Conservation (phyloP, 176 grass and related monocot species). For the Canna indica region DNA sequence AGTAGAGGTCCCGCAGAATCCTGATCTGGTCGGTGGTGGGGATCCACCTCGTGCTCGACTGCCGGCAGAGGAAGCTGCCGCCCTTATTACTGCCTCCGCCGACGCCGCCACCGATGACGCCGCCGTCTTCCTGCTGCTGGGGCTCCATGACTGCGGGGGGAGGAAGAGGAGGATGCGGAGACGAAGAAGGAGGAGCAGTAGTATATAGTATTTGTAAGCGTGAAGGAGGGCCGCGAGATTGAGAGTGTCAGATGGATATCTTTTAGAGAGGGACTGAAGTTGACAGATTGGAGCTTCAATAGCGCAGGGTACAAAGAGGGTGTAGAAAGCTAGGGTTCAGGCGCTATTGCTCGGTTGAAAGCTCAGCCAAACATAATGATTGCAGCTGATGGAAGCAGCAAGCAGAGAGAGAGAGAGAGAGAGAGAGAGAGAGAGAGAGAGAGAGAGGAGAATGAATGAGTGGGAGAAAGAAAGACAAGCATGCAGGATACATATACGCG, state of each 20-base stretch:
- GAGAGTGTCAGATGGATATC: slow-evolving; percentile 83
- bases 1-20: slow-evolving; percentile 81
- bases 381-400: slow-evolving; percentile 10
- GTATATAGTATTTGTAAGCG: background rate
- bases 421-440: background rate
- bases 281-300: slow-evolving; percentile 54
- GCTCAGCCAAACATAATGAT: slow-evolving; percentile 15
- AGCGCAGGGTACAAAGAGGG: slow-evolving; percentile 14
- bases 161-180: background rate
- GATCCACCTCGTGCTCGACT: slow-evolving; percentile 73
- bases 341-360: slow-evolving; percentile 8
- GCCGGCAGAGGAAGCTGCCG: slow-evolving; percentile 32
- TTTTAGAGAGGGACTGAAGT: slow-evolving; percentile 95
- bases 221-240: slow-evolving; percentile 8
- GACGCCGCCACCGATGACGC: background rate
- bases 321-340: slow-evolving; percentile 17
- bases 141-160: slow-evolving; percentile 21
- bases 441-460: background rate
- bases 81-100: background rate
- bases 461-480: too few species aligned
- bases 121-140: slow-evolving; percentile 1
- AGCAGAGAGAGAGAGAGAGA: background rate
- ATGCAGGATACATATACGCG: background rate
- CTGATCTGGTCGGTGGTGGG: slow-evolving; percentile 78
- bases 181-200: background rate